Evolutionary conservation across 331 rosid species (phyloP).

Genomic region (Malus hybrid): DNA sequence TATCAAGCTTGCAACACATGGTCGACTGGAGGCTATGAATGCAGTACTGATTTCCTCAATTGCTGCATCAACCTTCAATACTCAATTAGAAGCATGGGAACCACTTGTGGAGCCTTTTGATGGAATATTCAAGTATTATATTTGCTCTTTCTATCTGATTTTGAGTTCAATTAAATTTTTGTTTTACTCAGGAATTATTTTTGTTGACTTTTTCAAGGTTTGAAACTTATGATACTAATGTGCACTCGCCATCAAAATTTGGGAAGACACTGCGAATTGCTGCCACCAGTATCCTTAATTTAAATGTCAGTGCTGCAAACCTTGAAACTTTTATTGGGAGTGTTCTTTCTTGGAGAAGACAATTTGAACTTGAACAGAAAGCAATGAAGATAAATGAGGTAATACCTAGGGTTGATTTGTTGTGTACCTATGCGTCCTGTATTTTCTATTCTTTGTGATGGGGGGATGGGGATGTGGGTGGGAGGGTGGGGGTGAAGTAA

Average conservation of each 20-base stretch:
- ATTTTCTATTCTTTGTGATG: not conserved
- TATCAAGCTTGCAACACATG: constrained; percentile 94
- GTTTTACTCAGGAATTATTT: not conserved
- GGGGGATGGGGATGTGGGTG: not conserved
- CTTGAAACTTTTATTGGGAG: constrained; percentile 70
- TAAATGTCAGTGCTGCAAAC: constrained; percentile 86
- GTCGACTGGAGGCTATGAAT: constrained; percentile 77
- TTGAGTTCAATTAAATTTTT: not conserved
- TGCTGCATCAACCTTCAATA: constrained; percentile 93
- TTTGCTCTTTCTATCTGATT: constrained; percentile 1
- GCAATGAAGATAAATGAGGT: constrained; percentile 66
- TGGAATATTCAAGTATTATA: constrained; percentile 88
- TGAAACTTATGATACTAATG: constrained; percentile 72
- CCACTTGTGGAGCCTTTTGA: constrained; percentile 96
- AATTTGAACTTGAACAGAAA: constrained; percentile 77
- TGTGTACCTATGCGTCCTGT: not conserved
- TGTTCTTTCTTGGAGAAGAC: constrained; percentile 84
- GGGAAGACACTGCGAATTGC: constrained; percentile 87
- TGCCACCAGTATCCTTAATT: constrained; percentile 72
- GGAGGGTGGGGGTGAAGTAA: not conserved
- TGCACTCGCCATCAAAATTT: constrained; percentile 46
- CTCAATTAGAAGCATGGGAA: constrained; percentile 97
- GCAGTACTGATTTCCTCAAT: constrained; percentile 87
- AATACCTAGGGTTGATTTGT: constrained; percentile 16
- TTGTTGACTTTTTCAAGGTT: constrained; percentile 39